Evolutionary conservation across 2,329 filamentous ascomycete genomes (phyloP).

Genomic region (Stagonosporopsis tanaceti): DNA sequence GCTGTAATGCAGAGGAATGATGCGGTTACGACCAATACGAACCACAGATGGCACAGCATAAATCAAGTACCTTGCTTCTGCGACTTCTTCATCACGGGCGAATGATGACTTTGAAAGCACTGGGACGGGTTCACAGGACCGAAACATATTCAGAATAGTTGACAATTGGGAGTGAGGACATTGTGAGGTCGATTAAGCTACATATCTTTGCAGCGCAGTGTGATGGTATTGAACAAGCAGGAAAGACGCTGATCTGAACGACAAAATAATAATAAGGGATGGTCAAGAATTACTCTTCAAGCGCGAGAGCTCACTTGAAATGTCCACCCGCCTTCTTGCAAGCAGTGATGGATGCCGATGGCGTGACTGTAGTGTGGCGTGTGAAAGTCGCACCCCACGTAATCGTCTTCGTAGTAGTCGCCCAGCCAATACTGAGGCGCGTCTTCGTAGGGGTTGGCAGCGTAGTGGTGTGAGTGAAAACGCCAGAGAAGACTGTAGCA

Average conservation of each 20-base stretch:
- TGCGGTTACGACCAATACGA: not conserved
- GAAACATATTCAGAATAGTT: not conserved
- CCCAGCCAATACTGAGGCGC: constrained; percentile 38
- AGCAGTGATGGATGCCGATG: constrained; percentile 43
- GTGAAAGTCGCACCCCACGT: constrained; percentile 48
- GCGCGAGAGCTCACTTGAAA: constrained; percentile 16
- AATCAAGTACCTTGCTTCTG: not conserved
- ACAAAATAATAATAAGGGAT: not conserved
- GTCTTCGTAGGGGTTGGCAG: constrained; percentile 46
- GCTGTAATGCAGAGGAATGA: not conserved
- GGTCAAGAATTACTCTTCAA: not conserved
- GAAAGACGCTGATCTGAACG: constrained; percentile 2
- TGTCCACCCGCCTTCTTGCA: constrained; percentile 48
- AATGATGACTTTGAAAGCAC: not conserved
- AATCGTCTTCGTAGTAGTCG: constrained; percentile 44
- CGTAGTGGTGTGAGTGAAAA: constrained; percentile 44
- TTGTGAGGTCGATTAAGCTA: not conserved
- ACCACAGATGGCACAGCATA: not conserved
- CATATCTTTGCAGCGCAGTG: not conserved
- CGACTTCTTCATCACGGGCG: not conserved
- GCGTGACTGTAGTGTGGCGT: constrained; percentile 46
- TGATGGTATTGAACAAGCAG: not conserved
- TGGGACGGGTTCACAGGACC: not conserved
- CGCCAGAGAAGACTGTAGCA: constrained; percentile 47
- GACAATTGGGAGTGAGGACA: not conserved